Percentiles rank a stretch among this genome's conserved stretches.
Evolutionary conservation across 768 basidiomycete genomes (phyloP).

Genomic region (Tylopilus felleus): DNA sequence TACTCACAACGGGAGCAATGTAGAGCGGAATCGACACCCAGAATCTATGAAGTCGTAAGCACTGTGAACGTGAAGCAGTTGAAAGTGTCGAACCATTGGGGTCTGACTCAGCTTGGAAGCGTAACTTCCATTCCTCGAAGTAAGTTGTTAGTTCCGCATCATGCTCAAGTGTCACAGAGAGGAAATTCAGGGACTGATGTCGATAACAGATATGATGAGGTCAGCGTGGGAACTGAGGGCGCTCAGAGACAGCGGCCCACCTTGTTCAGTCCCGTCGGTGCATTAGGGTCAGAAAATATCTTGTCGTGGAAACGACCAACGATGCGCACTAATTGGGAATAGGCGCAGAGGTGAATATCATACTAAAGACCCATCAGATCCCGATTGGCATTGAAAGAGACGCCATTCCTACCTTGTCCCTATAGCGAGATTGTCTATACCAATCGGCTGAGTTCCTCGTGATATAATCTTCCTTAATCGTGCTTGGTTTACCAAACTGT

Average conservation of each 20-base stretch:
- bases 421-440: slow-evolving; percentile 69
- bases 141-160: slow-evolving; percentile 56
- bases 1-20: slow-evolving; percentile 70
- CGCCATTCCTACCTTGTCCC: slow-evolving; percentile 43
- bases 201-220: neutral
- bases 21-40: slow-evolving; percentile 57
- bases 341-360: slow-evolving; percentile 73
- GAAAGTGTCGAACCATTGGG: slow-evolving; percentile 41
- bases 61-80: neutral
- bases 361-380: slow-evolving; percentile 40
- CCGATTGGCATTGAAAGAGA: neutral
- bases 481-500: slow-evolving; percentile 86
- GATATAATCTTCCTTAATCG: slow-evolving; percentile 81
- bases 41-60: slow-evolving; percentile 41
- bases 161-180: slow-evolving; percentile 55
- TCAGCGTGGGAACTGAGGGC: neutral
- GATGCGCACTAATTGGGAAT: slow-evolving; percentile 65
- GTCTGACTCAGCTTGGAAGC: slow-evolving; percentile 61
- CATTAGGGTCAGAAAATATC: slow-evolving; percentile 67
- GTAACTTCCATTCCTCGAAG: slow-evolving; percentile 62
- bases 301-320: slow-evolving; percentile 74
- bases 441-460: slow-evolving; percentile 70
- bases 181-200: slow-evolving; percentile 62
- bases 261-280: slow-evolving; percentile 69
- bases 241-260: slow-evolving; percentile 29